These are phyloP conservation scores for Candida corydali DNA, from an alignment of 805 yeast species.

Conservation along the genomic window DNA sequence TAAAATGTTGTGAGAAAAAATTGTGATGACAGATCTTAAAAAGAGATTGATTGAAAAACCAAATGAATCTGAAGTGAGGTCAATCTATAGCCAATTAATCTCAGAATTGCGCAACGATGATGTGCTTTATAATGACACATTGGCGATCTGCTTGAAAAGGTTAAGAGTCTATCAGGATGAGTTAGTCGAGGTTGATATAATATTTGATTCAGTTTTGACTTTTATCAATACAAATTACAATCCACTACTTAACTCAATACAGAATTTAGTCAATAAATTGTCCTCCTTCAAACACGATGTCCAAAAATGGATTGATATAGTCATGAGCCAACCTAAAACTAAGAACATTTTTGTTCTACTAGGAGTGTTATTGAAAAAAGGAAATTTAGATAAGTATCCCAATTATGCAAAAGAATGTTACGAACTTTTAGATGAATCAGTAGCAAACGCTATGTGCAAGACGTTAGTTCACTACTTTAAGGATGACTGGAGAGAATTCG, in stretches of 20 bases:
- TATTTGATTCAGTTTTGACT: slow-evolving; percentile 54
- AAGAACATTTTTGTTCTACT: slow-evolving; percentile 60
- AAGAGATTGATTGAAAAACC: slow-evolving; percentile 6
- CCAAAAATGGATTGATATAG: slow-evolving; percentile 45
- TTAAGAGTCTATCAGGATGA: slow-evolving; percentile 6
- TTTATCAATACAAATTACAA: slow-evolving; percentile 70
- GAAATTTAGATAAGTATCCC: slow-evolving; percentile 39
- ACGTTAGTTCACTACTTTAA: slow-evolving; percentile 26
- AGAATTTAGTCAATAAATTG: slow-evolving; percentile 55
- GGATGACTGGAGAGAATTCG: slow-evolving; percentile 44
- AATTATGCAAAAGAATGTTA: slow-evolving; percentile 46
- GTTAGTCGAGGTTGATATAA: not conserved
- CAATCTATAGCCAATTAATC: not conserved
- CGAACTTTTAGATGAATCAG: slow-evolving; percentile 49
- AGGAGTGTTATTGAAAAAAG: slow-evolving; percentile 51
- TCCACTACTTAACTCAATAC: slow-evolving; percentile 65
- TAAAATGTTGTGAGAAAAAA: slow-evolving; percentile 2
- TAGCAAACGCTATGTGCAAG: slow-evolving; percentile 67
- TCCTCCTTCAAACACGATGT: slow-evolving; percentile 21
- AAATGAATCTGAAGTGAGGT: not conserved
- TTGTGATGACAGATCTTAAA: slow-evolving; percentile 3
- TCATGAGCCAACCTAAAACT: slow-evolving; percentile 41
- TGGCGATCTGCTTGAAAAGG: slow-evolving; percentile 64
- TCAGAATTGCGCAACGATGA: not conserved
- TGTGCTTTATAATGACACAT: slow-evolving; percentile 51